Evolutionary conservation across 495 filamentous ascomycete species (phyloP).

Genomic region (Darksidea phi): DNA sequence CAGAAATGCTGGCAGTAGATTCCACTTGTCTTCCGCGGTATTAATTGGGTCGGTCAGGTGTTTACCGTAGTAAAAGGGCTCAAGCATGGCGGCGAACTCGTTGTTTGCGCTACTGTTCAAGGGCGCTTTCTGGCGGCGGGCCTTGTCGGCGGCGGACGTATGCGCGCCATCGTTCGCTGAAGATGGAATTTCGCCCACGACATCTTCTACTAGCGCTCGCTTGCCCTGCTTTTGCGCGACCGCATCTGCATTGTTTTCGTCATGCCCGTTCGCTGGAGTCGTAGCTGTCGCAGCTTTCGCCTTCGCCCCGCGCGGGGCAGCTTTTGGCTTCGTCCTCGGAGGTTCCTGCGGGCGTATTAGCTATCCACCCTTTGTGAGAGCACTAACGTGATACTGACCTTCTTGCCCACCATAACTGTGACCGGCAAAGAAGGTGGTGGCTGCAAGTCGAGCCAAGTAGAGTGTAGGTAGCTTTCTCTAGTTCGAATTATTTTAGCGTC

Average conservation of each 20-base stretch:
- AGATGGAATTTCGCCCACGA: neutral
- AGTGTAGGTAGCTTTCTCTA: neutral
- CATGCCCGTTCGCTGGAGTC: neutral
- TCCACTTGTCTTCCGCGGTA: constrained; percentile 92
- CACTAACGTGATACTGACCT: neutral
- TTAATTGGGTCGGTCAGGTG: constrained; percentile 88
- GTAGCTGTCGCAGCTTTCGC: constrained; percentile 6
- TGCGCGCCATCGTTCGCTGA: neutral
- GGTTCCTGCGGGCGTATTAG: constrained; percentile 1
- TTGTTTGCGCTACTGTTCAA: constrained; percentile 6
- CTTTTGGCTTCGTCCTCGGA: constrained; percentile 7
- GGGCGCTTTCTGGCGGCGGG: constrained; percentile 14
- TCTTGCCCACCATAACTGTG: constrained; percentile 7
- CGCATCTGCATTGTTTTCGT: neutral
- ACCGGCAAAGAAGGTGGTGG: neutral
- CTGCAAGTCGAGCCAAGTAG: neutral
- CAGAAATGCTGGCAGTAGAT: constrained; percentile 89
- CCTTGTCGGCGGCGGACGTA: neutral
- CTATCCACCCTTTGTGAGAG: neutral
- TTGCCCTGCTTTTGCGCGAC: neutral
- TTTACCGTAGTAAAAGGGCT: constrained; percentile 96
- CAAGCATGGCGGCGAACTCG: constrained; percentile 78
- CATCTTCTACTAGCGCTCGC: neutral
- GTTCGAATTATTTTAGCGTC: neutral
- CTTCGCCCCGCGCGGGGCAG: constrained; percentile 20